Conservation (phyloP, 106 monocot species). For the Dioscorea alata region DNA sequence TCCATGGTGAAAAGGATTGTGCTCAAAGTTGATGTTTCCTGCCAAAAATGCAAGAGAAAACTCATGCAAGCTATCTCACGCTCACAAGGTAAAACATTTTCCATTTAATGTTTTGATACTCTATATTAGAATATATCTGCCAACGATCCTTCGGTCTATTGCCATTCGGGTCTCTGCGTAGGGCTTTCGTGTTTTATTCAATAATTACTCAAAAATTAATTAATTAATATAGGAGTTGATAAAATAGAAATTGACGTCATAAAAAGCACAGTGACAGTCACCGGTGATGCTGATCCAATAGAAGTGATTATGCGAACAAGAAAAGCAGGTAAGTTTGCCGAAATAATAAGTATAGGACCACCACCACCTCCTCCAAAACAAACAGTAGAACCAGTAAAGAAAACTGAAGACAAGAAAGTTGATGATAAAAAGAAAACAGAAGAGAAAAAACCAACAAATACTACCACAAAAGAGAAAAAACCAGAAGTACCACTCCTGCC, state of each 20-base stretch:
- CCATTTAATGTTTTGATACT: too few relatives aligned
- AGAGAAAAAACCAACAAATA: too few relatives aligned
- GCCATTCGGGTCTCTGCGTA: too few relatives aligned
- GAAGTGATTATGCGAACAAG: not conserved
- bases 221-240: not conserved
- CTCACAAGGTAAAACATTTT: not conserved
- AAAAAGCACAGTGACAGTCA: not conserved
- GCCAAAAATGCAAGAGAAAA: conserved; percentile 4
- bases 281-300: not conserved
- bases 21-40: not conserved
- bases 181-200: too few relatives aligned
- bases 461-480: too few relatives aligned
- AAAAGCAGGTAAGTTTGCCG: not conserved
- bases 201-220: too few relatives aligned
- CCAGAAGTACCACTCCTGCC: too few relatives aligned
- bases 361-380: not conserved
- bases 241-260: not conserved
- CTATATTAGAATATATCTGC: too few relatives aligned
- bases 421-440: too few relatives aligned
- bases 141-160: too few relatives aligned
- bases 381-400: not conserved
- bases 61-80: not conserved
- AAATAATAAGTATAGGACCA: not conserved
- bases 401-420: not conserved
- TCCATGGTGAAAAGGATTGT: conserved; percentile 6